Evolutionary conservation across 2,329 filamentous ascomycete species (phyloP), one percentile per base, ranked within the genome.

Genomic region (Plectosphaerella sp.): DNA sequence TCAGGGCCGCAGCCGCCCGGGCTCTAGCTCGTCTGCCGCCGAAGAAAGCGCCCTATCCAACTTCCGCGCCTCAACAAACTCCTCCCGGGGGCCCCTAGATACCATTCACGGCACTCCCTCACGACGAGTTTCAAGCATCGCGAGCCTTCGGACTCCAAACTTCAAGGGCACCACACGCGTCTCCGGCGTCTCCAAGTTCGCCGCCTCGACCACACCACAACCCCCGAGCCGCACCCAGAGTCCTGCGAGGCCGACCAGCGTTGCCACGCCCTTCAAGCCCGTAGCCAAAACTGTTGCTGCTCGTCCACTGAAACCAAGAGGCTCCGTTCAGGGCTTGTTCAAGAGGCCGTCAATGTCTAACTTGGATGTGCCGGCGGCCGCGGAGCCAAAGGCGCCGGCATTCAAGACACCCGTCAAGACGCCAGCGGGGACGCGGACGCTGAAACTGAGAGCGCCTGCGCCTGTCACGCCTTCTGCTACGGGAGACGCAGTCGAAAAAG

Each of bases 301-400:
- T 1, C 74, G 76, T 15, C 64, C 77, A 1, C 55, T 78, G 10
- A 78, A 80, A 61, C 61, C 75, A 11, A 77, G 78, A 20, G 72
- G 75, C n/a, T 79, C 84, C 0, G 62, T 79, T 0, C 78, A 74
- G 54, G 76, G 77, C 1, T 63, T 83, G 2, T 78, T 78, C 55
- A 77, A 75, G 55, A 87, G 86, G 56, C 75, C 82, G 1, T 78
- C 79, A 0, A 63, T 76, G 15, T 68, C 74, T 8, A 69, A 69
- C 1, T 57, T 80, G 8, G 63, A 67, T 16, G 18, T 6, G 6
- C 67, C 64, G 50, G 57, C 58, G 18, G 67, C 64, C 50, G 57
- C 58, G 18, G 7, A 47, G 53, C 51, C 55, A 55, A 60, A 9
- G 47, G 52, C 24, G 52, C 57, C 35, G 52, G 52, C 7, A 52